Evolutionary conservation across 345 rosid genomes (phyloP).

Genomic region (Viola odorata): DNA sequence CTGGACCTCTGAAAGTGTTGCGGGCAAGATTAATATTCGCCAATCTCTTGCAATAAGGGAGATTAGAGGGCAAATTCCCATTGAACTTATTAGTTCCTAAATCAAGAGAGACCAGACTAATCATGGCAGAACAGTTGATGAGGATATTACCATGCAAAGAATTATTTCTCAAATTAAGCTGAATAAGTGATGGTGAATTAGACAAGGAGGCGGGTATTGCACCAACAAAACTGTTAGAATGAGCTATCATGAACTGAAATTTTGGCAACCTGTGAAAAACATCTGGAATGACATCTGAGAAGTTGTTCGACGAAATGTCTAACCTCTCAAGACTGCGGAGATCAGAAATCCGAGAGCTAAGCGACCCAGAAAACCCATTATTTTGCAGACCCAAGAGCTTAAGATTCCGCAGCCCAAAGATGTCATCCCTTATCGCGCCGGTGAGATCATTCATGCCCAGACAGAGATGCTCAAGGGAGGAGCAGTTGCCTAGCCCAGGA

Average conservation of each 20-base stretch:
- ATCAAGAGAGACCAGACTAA: constrained; percentile 52
- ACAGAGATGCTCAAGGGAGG: constrained; percentile 39
- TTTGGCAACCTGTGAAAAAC: constrained; percentile 33
- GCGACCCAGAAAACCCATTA: constrained; percentile 48
- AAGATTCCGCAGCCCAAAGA: constrained; percentile 42
- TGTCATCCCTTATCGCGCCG: constrained; percentile 43
- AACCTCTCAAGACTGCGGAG: constrained; percentile 47
- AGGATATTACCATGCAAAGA: constrained; percentile 44
- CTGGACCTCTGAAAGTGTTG: constrained; percentile 49
- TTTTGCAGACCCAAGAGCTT: constrained; percentile 40
- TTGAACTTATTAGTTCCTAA: constrained; percentile 49
- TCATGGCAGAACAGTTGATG: constrained; percentile 60
- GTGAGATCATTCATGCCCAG: constrained; percentile 59
- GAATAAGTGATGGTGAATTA: constrained; percentile 39
- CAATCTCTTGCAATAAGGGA: constrained; percentile 48
- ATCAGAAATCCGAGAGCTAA: constrained; percentile 33
- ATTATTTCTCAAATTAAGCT: constrained; percentile 69
- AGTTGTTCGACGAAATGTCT: constrained; percentile 46
- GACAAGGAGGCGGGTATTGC: constrained; percentile 55
- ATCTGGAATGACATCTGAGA: constrained; percentile 59
- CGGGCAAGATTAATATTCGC: constrained; percentile 55
- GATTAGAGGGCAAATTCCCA: constrained; percentile 51
- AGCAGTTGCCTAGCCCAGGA: constrained; percentile 42
- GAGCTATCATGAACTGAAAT: constrained; percentile 37
- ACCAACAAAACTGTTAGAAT: constrained; percentile 50